These are phyloP conservation scores for Cercospora berteroae DNA, from an alignment of 2,329 filamentous ascomycete species.

Conservation along the genomic window DNA sequence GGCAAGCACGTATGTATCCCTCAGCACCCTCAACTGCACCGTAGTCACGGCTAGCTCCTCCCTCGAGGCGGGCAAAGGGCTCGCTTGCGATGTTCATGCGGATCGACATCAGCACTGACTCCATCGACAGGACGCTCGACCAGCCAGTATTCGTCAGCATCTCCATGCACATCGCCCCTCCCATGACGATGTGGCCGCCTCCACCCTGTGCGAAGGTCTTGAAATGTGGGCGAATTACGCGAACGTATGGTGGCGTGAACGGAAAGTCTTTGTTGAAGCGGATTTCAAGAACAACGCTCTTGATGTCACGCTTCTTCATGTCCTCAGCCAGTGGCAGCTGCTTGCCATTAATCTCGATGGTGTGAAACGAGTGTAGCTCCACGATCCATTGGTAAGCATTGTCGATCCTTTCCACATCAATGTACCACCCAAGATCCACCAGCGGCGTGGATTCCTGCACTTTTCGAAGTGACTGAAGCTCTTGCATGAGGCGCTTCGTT, in stretches of 20 bases:
- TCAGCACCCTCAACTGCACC: constrained; percentile 66
- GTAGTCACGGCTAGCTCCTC: constrained; percentile 48
- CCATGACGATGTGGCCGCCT: constrained; percentile 80
- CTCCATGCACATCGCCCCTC: constrained; percentile 80
- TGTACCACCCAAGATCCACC: constrained; percentile 77
- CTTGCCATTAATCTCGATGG: constrained; percentile 29
- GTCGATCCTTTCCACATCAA: constrained; percentile 63
- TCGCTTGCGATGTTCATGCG: constrained; percentile 71
- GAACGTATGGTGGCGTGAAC: constrained; percentile 76
- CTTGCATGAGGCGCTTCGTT: constrained; percentile 61
- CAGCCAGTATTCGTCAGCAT: constrained; percentile 77
- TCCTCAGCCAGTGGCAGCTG: constrained; percentile 68
- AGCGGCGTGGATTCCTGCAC: constrained; percentile 61
- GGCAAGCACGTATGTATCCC: constrained; percentile 69
- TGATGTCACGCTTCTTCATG: constrained; percentile 62
- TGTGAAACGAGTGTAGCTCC: constrained; percentile 75
- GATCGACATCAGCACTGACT: constrained; percentile 77
- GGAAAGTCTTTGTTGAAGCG: constrained; percentile 77
- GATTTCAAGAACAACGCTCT: constrained; percentile 75
- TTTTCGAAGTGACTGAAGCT: constrained; percentile 63
- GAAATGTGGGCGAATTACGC: constrained; percentile 78
- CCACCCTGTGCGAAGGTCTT: constrained; percentile 68
- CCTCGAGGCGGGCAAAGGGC: constrained; percentile 69
- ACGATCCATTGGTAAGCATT: constrained; percentile 92
- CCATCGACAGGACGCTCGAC: constrained; percentile 69